Conservation (phyloP, 2,329 filamentous ascomycete species). For the Knufia petricola region DNA sequence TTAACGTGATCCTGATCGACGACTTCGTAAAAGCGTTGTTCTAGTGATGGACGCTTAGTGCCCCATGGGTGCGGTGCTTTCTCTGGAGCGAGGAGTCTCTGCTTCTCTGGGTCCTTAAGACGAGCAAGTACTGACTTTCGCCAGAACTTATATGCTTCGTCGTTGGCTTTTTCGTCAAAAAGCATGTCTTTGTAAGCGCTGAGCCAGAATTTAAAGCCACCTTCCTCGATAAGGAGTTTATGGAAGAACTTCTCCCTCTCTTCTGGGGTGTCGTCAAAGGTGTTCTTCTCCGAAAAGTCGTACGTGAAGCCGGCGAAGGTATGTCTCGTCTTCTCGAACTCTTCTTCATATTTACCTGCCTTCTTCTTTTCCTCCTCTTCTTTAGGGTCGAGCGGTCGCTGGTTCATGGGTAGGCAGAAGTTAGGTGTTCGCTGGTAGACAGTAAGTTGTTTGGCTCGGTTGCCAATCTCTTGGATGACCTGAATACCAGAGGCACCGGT, state of each 20-base stretch:
- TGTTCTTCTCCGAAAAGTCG: constrained; percentile 45
- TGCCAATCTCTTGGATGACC: constrained; percentile 19
- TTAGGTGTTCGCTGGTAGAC: constrained; percentile 58
- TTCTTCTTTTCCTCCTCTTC: constrained; percentile 49
- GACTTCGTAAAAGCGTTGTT: constrained; percentile 43
- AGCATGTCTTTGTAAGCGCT: constrained; percentile 46
- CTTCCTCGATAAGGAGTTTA: constrained; percentile 36
- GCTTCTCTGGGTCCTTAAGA: constrained; percentile 40
- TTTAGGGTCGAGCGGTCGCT: constrained; percentile 37
- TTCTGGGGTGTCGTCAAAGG: constrained; percentile 45
- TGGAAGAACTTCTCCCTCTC: constrained; percentile 45
- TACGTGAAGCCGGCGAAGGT: constrained; percentile 53
- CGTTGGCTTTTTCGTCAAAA: constrained; percentile 39
- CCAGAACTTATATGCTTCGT: constrained; percentile 49
- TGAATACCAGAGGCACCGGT: constrained; percentile 47
- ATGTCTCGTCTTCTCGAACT: constrained; percentile 45
- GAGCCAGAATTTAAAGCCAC: constrained; percentile 50
- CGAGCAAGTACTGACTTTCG: constrained; percentile 41
- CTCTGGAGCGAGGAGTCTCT: constrained; percentile 44
- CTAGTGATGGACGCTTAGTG: constrained; percentile 41
- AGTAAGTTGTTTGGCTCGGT: constrained; percentile 23
- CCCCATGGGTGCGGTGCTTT: constrained; percentile 47
- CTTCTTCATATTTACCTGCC: constrained; percentile 36
- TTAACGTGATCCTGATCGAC: constrained; percentile 39
- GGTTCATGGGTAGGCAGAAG: constrained; percentile 52